These are phyloP conservation scores for Abelmoschus esculentus DNA, from an alignment of 345 rosid genomes.

Conservation along the genomic window DNA sequence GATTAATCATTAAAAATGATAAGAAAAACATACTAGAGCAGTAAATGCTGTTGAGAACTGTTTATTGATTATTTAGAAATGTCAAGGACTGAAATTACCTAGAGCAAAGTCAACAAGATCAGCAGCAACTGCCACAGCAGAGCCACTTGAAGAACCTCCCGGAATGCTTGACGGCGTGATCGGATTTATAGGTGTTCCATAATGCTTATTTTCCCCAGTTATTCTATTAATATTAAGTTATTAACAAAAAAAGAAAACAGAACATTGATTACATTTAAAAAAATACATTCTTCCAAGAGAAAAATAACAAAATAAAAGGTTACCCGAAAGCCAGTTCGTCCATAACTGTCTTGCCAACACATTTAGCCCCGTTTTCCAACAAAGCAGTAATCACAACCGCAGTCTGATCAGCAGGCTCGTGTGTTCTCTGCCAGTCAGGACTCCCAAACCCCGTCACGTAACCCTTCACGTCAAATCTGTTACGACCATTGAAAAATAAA, in stretches of 20 bases:
- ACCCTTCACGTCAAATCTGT: slow-evolving; percentile 78
- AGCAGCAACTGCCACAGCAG: slow-evolving; percentile 92
- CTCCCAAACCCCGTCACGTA: slow-evolving; percentile 76
- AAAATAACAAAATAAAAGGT: not conserved
- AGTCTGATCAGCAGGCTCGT: slow-evolving; percentile 58
- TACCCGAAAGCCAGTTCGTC: slow-evolving; percentile 84
- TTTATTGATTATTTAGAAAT: not conserved
- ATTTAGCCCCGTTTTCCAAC: slow-evolving; percentile 79
- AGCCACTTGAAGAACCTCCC: slow-evolving; percentile 93
- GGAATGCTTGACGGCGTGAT: slow-evolving; percentile 55
- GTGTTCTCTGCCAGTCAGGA: slow-evolving; percentile 77
- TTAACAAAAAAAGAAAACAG: not conserved
- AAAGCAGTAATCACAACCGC: slow-evolving; percentile 62
- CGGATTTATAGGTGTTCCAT: slow-evolving; percentile 81
- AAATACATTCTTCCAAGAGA: not conserved
- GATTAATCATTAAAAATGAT: no score
- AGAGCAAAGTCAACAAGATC: slow-evolving; percentile 80
- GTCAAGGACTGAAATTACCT: slow-evolving; percentile 32
- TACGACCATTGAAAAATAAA: not conserved
- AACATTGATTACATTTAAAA: not conserved
- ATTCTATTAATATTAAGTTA: slow-evolving; percentile 31
- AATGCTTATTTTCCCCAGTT: slow-evolving; percentile 71
- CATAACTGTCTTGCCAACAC: slow-evolving; percentile 82
- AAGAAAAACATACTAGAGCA: no score
- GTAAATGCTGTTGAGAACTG: not conserved